Percentiles rank a stretch among this genome's conserved stretches.
Conservation (phyloP, 2,329 filamentous ascomycete genomes). For the Botrytis medusae region DNA sequence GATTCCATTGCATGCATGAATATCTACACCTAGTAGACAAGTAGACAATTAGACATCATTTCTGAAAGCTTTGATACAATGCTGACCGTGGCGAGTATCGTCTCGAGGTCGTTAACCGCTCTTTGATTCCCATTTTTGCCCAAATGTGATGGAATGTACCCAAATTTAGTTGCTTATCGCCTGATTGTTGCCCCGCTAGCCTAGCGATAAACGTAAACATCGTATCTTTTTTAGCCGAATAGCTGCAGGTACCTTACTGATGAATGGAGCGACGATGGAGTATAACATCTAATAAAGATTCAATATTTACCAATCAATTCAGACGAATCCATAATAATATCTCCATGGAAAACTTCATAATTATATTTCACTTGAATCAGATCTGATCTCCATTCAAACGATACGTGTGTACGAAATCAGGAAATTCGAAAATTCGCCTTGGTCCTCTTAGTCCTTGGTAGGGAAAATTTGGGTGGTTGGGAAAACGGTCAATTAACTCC, state of each 20-base stretch:
- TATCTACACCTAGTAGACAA: background rate
- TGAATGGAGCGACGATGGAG: background rate
- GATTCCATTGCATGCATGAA: conserved; percentile 1
- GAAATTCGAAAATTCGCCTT: background rate
- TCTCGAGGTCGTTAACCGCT: background rate
- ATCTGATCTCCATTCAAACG: background rate
- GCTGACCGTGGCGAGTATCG: background rate
- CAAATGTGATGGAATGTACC: background rate
- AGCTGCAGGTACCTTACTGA: background rate
- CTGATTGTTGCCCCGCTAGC: conserved; percentile 8
- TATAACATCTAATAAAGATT: background rate
- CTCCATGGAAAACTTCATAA: background rate
- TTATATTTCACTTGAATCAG: background rate
- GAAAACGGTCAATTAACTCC: conserved; percentile 12
- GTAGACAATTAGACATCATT: background rate
- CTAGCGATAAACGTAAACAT: background rate
- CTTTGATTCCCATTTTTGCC: background rate
- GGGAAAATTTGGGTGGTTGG: conserved; percentile 16
- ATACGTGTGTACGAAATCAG: background rate
- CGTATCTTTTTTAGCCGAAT: background rate
- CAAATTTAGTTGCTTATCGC: conserved; percentile 7
- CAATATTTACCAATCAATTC: background rate
- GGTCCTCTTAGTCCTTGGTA: background rate
- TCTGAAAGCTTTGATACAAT: background rate
- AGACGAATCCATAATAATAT: background rate